Conservation (phyloP, 2,329 filamentous ascomycete genomes). For the Pseudogymnoascus sp. region DNA sequence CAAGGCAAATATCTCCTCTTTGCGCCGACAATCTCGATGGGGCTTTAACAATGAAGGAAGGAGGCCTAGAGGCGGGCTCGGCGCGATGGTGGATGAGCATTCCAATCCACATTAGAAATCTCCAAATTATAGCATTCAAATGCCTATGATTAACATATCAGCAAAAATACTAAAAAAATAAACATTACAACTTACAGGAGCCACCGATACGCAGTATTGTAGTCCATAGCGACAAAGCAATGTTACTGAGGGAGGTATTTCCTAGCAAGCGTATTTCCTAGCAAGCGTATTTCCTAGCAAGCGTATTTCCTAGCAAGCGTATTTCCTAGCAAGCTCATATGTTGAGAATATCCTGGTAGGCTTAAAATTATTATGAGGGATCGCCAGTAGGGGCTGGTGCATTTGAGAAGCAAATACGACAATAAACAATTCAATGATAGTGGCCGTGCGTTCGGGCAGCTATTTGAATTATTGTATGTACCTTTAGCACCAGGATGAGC, state of each 20-base stretch:
- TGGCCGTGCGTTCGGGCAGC: not conserved
- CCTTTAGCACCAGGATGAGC: not conserved
- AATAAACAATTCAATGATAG: not conserved
- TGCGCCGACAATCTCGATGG: conserved; percentile 24
- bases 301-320: no score
- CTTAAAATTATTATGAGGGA: not conserved
- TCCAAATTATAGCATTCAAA: conserved; percentile 28
- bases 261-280: no score
- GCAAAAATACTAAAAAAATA: not conserved
- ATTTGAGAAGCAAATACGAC: not conserved
- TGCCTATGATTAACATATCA: not conserved
- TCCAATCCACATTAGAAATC: conserved; percentile 28
- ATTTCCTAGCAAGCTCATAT: not conserved
- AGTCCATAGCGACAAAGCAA: not conserved
- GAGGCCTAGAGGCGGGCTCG: conserved; percentile 23
- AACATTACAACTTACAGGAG: not conserved
- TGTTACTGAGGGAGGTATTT: not conserved
- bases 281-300: no score
- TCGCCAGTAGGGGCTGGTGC: not conserved
- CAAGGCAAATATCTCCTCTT: conserved; percentile 30
- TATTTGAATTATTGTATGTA: not conserved
- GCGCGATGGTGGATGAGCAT: conserved; percentile 29
- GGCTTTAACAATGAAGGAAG: conserved; percentile 27
- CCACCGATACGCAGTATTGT: not conserved
- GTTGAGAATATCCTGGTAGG: no score